Evolutionary conservation across 257 asterid genomes (phyloP), one percentile per base, ranked within the genome.

Genomic region (Asclepias syriaca): DNA sequence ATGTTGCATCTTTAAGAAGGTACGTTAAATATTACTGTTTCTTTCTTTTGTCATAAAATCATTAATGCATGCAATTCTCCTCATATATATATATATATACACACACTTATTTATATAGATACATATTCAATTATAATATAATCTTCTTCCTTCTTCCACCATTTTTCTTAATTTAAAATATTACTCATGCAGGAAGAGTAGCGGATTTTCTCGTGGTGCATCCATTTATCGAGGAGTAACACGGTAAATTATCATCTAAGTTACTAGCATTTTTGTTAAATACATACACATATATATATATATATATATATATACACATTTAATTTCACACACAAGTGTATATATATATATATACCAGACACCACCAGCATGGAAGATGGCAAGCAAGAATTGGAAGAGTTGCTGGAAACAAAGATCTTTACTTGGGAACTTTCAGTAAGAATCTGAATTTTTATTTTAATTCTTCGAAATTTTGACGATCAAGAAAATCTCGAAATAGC

Each of bases 291-390:
- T 34, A 34, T 34, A 34, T 34, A 34, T 4, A 34, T 34, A 34
- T 34, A 34, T 34, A 34, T 34, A 34, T n/a, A n/a, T n/a, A n/a
- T n/a, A n/a, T n/a, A n/a, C n/a, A n/a, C n/a, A n/a, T n/a, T n/a
- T n/a, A n/a, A n/a, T n/a, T n/a, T n/a, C n/a, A n/a, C n/a, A n/a
- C n/a, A n/a, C n/a, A n/a, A n/a, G n/a, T n/a, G n/a, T n/a, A n/a
- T 34, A 34, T 34, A 34, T 34, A 34, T 34, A 34, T 4, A 34
- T 55, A 29, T 29, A 29, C 0, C 78, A 92, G 98, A 71, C 97
- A 92, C 71, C 98, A 92, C 69, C 98, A 92, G 29, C 97, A 92
- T 73, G 96, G 98, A 78, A 89, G 96, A 80, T 92, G 98, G 98
- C 98, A 92, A 80, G 98, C 96, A 69, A 88, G 98, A 72, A 92